These are phyloP conservation scores for Suillus subaureus DNA, from an alignment of 768 basidiomycete genomes.

Conservation along the genomic window DNA sequence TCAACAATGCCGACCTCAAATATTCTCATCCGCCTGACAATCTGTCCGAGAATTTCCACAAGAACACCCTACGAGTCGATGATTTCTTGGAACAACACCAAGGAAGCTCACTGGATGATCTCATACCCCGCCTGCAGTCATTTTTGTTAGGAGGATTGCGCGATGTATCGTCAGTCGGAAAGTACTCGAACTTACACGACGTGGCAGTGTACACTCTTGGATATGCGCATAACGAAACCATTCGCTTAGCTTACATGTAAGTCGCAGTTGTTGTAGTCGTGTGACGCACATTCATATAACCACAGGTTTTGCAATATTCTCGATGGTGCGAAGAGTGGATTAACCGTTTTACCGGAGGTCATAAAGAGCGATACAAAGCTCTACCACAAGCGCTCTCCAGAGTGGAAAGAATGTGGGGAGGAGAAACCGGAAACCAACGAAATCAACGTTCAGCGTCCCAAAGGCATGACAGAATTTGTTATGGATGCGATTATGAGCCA, in stretches of 20 bases:
- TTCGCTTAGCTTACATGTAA: conserved; percentile 57
- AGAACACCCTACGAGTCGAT: conserved; percentile 3
- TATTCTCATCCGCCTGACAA: conserved; percentile 52
- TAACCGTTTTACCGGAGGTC: conserved; percentile 39
- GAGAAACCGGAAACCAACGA: conserved; percentile 9
- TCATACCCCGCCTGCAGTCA: conserved; percentile 43
- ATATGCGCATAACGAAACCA: conserved; percentile 50
- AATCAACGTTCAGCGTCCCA: conserved; percentile 14
- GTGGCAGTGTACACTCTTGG: conserved; percentile 54
- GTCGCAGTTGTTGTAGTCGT: conserved; percentile 18
- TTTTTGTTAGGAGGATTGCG: conserved; percentile 53
- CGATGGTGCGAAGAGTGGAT: conserved; percentile 64
- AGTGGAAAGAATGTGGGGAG: conserved; percentile 24
- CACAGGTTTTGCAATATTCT: conserved; percentile 54
- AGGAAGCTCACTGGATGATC: not conserved
- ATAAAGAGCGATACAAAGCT: conserved; percentile 31
- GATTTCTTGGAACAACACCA: conserved; percentile 6
- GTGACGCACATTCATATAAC: not conserved
- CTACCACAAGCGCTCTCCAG: conserved; percentile 29
- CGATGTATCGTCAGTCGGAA: conserved; percentile 49
- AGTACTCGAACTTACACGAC: conserved; percentile 60
- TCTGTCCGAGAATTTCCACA: conserved; percentile 42
- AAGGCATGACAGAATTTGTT: conserved; percentile 22
- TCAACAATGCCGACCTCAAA: conserved; percentile 52
- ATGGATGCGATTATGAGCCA: conserved; percentile 31